A percentile compares a stretch with the other conserved stretches of the same genome.
phyloP scores from a whole-genome alignment of 192 early-diverging fungal species.

The Coemansia aciculifera region DNA sequence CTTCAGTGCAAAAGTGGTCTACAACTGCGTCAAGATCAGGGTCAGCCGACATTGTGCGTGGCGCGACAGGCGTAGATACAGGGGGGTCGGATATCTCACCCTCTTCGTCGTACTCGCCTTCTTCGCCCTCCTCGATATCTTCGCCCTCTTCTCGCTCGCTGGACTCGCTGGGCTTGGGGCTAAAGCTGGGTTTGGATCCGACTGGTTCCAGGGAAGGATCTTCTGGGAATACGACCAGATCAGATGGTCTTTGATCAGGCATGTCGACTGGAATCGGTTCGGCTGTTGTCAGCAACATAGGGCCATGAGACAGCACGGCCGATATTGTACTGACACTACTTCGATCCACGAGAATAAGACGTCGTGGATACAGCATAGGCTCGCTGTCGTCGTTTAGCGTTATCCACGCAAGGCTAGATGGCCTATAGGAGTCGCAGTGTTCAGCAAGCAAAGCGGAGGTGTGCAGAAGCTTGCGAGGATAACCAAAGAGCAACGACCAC shows the following conservation, averaged over 20 bases:
- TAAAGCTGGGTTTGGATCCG: background rate
- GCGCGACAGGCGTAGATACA: background rate
- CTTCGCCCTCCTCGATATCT: constrained; percentile 32
- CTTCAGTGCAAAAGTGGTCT: constrained; percentile 4
- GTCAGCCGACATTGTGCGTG: background rate
- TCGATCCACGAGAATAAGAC: constrained; percentile 19
- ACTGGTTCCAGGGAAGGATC: background rate
- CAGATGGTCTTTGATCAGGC: background rate
- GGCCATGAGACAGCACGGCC: background rate
- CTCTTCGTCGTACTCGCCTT: constrained; percentile 49
- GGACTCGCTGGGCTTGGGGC: background rate
- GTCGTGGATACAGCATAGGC: constrained; percentile 46
- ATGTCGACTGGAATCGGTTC: background rate
- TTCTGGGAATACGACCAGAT: background rate
- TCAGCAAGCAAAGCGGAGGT: background rate
- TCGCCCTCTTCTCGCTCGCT: constrained; percentile 15
- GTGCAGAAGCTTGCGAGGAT: constrained; percentile 15
- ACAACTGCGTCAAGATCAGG: constrained; percentile 23
- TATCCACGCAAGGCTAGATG: constrained; percentile 37
- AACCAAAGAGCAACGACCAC: constrained; percentile 43
- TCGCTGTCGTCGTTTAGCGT: constrained; percentile 12
- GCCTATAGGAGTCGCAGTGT: background rate
- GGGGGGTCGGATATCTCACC: constrained; percentile 48
- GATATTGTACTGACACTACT: background rate
- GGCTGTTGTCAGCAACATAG: background rate